Base-by-base conservation (phyloP, 2,329 filamentous ascomycete genomes). In the Fusarium algeriense region DNA sequence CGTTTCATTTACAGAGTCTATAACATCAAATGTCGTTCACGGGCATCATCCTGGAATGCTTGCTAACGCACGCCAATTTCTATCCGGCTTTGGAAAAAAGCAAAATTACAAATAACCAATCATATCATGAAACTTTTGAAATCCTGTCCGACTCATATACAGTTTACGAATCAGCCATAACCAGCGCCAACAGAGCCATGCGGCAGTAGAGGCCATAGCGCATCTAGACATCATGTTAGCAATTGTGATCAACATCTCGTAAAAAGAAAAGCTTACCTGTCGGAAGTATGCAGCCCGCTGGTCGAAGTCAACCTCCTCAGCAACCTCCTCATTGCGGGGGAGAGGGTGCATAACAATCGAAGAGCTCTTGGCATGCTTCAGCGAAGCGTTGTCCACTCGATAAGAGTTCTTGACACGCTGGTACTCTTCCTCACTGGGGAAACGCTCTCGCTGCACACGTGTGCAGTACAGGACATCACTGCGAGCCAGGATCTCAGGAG, bases 381-480 rank as follows among this genome's bases (percentile, higher is more conserved):
- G 87, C 23, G 95, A 93, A 76, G 90, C 90, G 80, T 98, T 97
- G 85, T 97, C 93, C 68, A 99, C 91, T 63, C 97, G 87, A 81
- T 98, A 95, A 67, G 90, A 89, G 81, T 95, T 90, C 90, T 97
- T 97, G 76, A 98, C 90, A 63, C 87, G 85, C 84, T 98, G 94
- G 81, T 97, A 99, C 77, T 93, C 91, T 45, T 88, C 89, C 54
- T 91, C 81, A 75, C 91, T 92, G n/a, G 91, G 86, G 86, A 99
- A 99, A 30, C 96, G 90, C 86, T 99, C 96, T 83, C 96, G 96
- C 84, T 99, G 96, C 74, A 99, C 93, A 19, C 96, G 91, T 3
- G 96, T 99, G 85, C 94, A 98, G 87, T 99, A 99, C 48, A 99
- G 87, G 7, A 99, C 95, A 76, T 99, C 96, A 64, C 92, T 95